Evolutionary conservation across 2,329 filamentous ascomycete genomes (phyloP), one percentile per base, ranked within the genome.

Genomic region (Fusarium cicatricum): DNA sequence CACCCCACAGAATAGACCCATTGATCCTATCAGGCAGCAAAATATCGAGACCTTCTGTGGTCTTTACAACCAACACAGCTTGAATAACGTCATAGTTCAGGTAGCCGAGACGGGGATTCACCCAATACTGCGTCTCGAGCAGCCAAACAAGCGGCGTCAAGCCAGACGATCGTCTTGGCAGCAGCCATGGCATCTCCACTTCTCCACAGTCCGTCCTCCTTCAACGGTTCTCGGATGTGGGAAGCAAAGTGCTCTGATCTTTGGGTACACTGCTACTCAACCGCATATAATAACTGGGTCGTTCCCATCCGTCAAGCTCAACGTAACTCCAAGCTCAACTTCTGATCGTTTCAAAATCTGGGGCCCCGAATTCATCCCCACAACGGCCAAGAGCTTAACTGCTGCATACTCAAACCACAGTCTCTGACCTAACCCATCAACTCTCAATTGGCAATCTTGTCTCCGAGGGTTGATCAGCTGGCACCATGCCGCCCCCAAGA

Each of bases 401-500:
- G 14, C 29, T 32, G 29, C 8, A n/a, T 3, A 32, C 29, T 14
- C 3, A 14, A n/a, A 11, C 2, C 33, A n/a, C 21, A 45, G 3
- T 29, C 6, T 46, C 34, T 10, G n/a, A 6, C 19, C 15, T 60
- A 14, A 34, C 15, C 5, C 11, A 31, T 14, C 14, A 9, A 12
- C 5, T 19, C n/a, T n/a, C 36, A 8, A n/a, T 28, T 29, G 15
- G 21, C 12, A 32, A 0, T 26, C 8, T 4, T 36, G 7, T 50
- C 33, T 59, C 3, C 1, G 19, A 2, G 16, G n/a, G 2, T n/a
- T 33, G 0, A 17, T 4, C 38, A 41, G 2, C 10, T 43, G 12
- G 34, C 43, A 65, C 17, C n/a, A 71, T 71, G 69, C 67, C 69
- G 42, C 56, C 60, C 12, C 66, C 67, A 37, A 55, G 50, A 37